phyloP scores from a whole-genome alignment of 78 protist genomes.

The Protostelium mycophagum region DNA sequence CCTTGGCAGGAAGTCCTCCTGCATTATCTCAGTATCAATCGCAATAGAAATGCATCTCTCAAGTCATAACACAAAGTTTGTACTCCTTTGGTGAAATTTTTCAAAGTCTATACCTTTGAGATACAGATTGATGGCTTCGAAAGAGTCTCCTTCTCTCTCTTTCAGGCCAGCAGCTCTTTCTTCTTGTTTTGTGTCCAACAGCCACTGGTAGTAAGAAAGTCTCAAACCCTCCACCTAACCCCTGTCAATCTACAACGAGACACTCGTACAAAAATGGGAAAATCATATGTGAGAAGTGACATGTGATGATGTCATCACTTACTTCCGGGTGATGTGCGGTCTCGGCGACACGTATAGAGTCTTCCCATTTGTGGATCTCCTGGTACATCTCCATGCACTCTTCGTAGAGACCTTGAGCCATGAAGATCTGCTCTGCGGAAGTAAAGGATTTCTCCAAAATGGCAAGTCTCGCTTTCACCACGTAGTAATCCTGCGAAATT shows the following conservation, averaged over 20 bases:
- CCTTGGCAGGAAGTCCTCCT: slow-evolving; percentile 74
- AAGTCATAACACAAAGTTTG: too few relatives aligned
- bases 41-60: too few relatives aligned
- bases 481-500: slow-evolving; percentile 21
- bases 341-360: slow-evolving; percentile 64
- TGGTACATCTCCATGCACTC: slow-evolving; percentile 69
- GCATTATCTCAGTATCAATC: background rate
- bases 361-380: slow-evolving; percentile 62
- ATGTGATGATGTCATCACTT: too few relatives aligned
- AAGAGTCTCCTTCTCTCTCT: slow-evolving; percentile 52
- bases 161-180: slow-evolving; percentile 74
- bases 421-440: slow-evolving; percentile 40
- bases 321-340: slow-evolving; percentile 24
- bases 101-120: slow-evolving; percentile 10
- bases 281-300: too few relatives aligned
- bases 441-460: slow-evolving; percentile 37
- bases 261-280: too few relatives aligned
- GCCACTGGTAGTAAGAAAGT: slow-evolving; percentile 49
- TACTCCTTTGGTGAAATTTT: background rate
- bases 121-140: slow-evolving; percentile 59
- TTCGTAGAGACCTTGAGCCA: slow-evolving; percentile 53
- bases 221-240: slow-evolving; percentile 31
- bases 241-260: too few relatives aligned
- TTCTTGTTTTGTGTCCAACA: slow-evolving; percentile 62
- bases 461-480: slow-evolving; percentile 52